Percentiles rank a stretch among this genome's conserved stretches.
Evolutionary conservation across 768 basidiomycete species (phyloP).

Genomic region (Lentinula edodes): DNA sequence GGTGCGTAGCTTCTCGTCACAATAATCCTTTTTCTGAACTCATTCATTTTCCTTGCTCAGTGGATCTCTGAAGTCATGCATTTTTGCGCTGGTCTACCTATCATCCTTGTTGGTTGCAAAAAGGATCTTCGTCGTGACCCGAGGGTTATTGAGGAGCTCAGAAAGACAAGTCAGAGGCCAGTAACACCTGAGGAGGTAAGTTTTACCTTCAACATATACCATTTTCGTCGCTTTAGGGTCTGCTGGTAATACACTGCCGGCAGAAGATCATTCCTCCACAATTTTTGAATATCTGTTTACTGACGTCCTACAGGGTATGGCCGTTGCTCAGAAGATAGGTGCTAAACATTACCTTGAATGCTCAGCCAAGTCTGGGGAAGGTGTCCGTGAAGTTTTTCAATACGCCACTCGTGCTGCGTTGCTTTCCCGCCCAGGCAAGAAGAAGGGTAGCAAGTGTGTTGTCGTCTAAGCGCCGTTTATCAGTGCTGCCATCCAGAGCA

Average conservation of each 20-base stretch:
- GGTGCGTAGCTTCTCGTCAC: slow-evolving; percentile 41
- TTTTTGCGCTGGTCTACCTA: slow-evolving; percentile 90
- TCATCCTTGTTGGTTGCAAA: slow-evolving; percentile 98
- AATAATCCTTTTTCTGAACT: neutral
- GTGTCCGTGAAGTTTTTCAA: slow-evolving; percentile 98
- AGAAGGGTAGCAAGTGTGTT: slow-evolving; percentile 28
- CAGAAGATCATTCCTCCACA: no score
- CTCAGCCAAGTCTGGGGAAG: slow-evolving; percentile 93
- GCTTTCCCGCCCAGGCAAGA: slow-evolving; percentile 50
- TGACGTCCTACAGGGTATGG: slow-evolving; percentile 65
- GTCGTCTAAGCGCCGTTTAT: slow-evolving; percentile 14
- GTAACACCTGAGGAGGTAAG: slow-evolving; percentile 89
- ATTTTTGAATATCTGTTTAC: no score
- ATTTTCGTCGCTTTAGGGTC: no score
- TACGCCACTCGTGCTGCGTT: slow-evolving; percentile 93
- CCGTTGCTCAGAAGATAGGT: slow-evolving; percentile 92
- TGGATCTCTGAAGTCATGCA: slow-evolving; percentile 99
- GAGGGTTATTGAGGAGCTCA: slow-evolving; percentile 89
- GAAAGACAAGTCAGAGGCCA: slow-evolving; percentile 91
- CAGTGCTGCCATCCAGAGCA: neutral
- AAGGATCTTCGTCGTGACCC: slow-evolving; percentile 95
- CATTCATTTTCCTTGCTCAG: slow-evolving; percentile 31
- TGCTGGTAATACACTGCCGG: no score
- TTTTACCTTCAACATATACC: neutral
- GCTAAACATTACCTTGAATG: slow-evolving; percentile 97